Percentiles rank a stretch among this genome's conserved stretches.
Evolutionary conservation across 768 basidiomycete species (phyloP).

Genomic region (Tricholoma saponaceum): DNA sequence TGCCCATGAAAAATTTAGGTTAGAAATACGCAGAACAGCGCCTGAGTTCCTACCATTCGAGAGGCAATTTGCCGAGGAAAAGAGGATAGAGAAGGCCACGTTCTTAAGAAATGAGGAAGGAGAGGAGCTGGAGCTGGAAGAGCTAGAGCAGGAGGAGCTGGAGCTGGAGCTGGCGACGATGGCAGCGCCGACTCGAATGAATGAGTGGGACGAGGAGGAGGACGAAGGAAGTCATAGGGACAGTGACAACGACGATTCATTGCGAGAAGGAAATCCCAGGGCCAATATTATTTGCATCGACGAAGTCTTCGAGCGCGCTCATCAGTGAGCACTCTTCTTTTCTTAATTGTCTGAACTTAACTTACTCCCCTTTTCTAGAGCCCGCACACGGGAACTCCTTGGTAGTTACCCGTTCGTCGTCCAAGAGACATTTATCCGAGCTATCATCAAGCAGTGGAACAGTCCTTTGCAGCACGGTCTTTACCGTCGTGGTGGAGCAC

Average conservation of each 20-base stretch:
- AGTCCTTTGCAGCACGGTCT: conserved; percentile 45
- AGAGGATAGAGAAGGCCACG: conserved; percentile 9
- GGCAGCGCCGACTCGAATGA: too few species aligned
- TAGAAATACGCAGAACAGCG: conserved; percentile 45
- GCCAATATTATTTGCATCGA: conserved; percentile 39
- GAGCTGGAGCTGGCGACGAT: too few species aligned
- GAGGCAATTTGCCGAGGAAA: conserved; percentile 9
- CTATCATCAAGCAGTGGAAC: conserved; percentile 44
- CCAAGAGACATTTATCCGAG: conserved; percentile 43
- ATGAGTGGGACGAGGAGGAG: conserved; percentile 1
- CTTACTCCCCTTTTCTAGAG: conserved; percentile 31
- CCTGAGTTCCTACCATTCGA: conserved; percentile 57
- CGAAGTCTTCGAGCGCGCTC: conserved; percentile 45
- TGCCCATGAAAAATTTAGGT: conserved; percentile 42
- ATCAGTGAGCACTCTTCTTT: conserved; percentile 32
- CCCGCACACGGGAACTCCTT: conserved; percentile 68
- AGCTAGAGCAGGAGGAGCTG: too few species aligned
- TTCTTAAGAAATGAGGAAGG: conserved; percentile 42
- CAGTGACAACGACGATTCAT: background rate
- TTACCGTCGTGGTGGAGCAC: conserved; percentile 33
- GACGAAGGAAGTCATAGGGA: too few species aligned
- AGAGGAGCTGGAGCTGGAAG: too few species aligned
- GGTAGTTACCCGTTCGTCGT: conserved; percentile 65
- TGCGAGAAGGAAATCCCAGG: too few species aligned
- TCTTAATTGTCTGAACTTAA: background rate